Evolutionary conservation across 371 early-diverging fungal species (phyloP).

Genomic region (Mucor sp.): DNA sequence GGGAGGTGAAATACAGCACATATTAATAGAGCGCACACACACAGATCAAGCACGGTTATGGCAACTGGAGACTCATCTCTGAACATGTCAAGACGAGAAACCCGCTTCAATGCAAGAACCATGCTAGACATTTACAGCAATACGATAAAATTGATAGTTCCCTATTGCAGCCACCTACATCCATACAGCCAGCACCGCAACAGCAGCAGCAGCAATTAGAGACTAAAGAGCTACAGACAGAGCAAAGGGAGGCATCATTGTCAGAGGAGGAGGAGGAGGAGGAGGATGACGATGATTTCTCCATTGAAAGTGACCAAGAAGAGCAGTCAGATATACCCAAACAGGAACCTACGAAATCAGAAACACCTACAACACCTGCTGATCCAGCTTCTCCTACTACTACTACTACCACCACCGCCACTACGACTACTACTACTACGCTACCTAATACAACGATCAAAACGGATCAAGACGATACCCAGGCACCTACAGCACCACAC

Average conservation of each 20-base stretch:
- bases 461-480: background rate
- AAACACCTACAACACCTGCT: background rate
- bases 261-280: no score
- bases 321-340: background rate
- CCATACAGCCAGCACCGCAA: background rate
- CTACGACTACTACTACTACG: background rate
- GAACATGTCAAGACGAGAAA: constrained; percentile 60
- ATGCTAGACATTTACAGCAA: constrained; percentile 61
- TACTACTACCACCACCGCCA: background rate
- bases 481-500: background rate
- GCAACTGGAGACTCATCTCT: constrained; percentile 66
- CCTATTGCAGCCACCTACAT: background rate
- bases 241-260: background rate
- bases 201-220: background rate
- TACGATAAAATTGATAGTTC: constrained; percentile 44
- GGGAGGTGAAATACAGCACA: background rate
- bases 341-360: background rate
- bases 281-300: no score
- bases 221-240: background rate
- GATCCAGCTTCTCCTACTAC: background rate
- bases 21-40: background rate
- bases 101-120: constrained; percentile 70
- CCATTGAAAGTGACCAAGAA: constrained; percentile 2
- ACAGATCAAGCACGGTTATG: constrained; percentile 53
- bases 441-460: background rate